These are phyloP conservation scores for Venturia nashicola DNA, from an alignment of 2,329 filamentous ascomycete genomes.

Conservation along the genomic window DNA sequence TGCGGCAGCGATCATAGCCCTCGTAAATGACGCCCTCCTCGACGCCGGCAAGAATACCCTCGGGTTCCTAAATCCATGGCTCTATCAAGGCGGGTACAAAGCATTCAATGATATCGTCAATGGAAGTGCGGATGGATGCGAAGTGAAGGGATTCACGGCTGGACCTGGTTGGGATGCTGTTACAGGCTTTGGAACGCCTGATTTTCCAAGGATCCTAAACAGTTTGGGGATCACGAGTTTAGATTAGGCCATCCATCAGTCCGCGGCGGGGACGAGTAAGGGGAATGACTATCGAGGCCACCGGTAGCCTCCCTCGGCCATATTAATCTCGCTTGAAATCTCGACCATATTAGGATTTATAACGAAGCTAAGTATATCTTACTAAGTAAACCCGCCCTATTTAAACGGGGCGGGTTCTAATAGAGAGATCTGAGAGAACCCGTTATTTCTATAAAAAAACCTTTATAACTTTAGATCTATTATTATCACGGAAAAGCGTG, in stretches of 20 bases:
- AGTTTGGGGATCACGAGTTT: neutral
- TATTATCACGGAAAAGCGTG: no score
- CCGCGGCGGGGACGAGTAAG: neutral
- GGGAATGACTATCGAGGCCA: no score
- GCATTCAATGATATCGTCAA: constrained; percentile 18
- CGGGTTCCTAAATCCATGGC: constrained; percentile 45
- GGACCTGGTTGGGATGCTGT: constrained; percentile 35
- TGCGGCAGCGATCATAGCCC: constrained; percentile 40
- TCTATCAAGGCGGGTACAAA: constrained; percentile 26
- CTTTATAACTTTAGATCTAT: no score
- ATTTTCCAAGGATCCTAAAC: neutral
- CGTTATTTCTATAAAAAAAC: no score
- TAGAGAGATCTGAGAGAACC: no score
- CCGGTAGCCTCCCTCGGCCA: no score
- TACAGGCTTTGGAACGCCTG: constrained; percentile 36
- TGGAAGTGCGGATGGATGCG: constrained; percentile 24
- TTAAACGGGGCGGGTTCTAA: no score
- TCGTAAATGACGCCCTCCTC: constrained; percentile 47
- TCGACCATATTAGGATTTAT: no score
- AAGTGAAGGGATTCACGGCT: constrained; percentile 15
- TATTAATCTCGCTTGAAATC: no score
- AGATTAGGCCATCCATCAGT: no score
- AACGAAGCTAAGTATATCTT: no score
- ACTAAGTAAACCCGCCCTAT: no score
- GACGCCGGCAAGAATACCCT: constrained; percentile 30